Conservation (phyloP, 768 basidiomycete species). For the Trametes gibbosa region DNA sequence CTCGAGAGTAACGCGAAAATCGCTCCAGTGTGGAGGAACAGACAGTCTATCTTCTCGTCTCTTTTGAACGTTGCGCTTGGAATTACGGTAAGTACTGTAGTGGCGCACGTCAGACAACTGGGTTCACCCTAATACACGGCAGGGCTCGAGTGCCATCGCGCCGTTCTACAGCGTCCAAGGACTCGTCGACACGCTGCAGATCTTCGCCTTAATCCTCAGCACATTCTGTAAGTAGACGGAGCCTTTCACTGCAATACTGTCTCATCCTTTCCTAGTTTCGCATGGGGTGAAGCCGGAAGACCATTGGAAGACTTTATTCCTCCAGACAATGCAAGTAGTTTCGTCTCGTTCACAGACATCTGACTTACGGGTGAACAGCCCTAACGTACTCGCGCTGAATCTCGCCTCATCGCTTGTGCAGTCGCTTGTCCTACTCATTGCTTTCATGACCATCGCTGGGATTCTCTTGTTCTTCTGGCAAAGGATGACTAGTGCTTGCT, state of each 20-base stretch:
- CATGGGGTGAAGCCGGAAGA: slow-evolving; percentile 29
- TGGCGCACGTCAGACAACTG: too few relatives aligned
- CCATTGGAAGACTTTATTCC: slow-evolving; percentile 57
- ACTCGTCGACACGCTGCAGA: slow-evolving; percentile 63
- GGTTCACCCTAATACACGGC: not conserved
- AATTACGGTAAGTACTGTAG: slow-evolving; percentile 43
- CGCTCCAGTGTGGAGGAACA: slow-evolving; percentile 53
- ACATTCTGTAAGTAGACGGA: slow-evolving; percentile 49
- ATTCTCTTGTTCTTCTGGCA: slow-evolving; percentile 59
- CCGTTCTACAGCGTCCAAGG: slow-evolving; percentile 72
- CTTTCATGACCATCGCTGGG: slow-evolving; percentile 55
- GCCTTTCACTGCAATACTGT: not conserved
- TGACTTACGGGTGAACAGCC: slow-evolving; percentile 38
- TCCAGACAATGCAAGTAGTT: slow-evolving; percentile 62
- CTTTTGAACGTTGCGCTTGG: slow-evolving; percentile 50
- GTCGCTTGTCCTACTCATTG: slow-evolving; percentile 57
- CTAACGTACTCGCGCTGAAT: slow-evolving; percentile 73
- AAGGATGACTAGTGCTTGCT: slow-evolving; percentile 45
- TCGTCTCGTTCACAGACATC: not conserved
- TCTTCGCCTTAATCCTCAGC: slow-evolving; percentile 67
- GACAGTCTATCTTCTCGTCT: slow-evolving; percentile 48
- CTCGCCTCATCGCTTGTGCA: slow-evolving; percentile 59
- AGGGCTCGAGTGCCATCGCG: slow-evolving; percentile 71
- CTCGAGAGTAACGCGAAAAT: slow-evolving; percentile 53
- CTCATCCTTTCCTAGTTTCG: slow-evolving; percentile 7